phyloP scores from a whole-genome alignment of 495 filamentous ascomycete species.

The Xylaria cubensis region DNA sequence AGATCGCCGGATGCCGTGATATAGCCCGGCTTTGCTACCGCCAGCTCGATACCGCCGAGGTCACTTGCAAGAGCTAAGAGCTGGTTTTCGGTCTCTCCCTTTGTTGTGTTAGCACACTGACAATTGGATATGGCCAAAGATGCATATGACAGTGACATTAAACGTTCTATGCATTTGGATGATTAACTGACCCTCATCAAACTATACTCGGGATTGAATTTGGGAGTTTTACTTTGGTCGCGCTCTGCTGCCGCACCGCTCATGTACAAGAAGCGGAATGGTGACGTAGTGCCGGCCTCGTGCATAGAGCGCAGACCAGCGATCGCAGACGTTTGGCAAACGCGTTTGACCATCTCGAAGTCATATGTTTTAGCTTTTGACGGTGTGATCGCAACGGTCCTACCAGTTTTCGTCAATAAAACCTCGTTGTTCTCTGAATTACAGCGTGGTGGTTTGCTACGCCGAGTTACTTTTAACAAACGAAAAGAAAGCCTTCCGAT shows the following conservation, averaged over 20 bases:
- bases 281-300: constrained; percentile 31
- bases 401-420: constrained; percentile 19
- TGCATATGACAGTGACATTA: background rate
- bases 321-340: constrained; percentile 52
- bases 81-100: constrained; percentile 50
- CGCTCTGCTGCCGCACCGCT: constrained; percentile 49
- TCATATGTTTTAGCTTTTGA: constrained; percentile 42
- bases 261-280: constrained; percentile 58
- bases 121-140: too few relatives aligned
- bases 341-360: constrained; percentile 49
- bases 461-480: background rate
- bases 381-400: constrained; percentile 54
- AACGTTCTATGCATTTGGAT: background rate
- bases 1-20: constrained; percentile 41
- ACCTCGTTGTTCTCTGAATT: background rate
- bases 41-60: constrained; percentile 43
- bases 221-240: constrained; percentile 48
- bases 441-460: background rate
- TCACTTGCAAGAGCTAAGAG: constrained; percentile 49
- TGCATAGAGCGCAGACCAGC: constrained; percentile 49
- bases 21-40: constrained; percentile 49
- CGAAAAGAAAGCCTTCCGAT: too few relatives aligned
- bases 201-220: constrained; percentile 45
- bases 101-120: background rate
- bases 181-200: constrained; percentile 45